Percentiles rank a stretch among this genome's conserved stretches.
Evolutionary conservation across 2,329 filamentous ascomycete genomes (phyloP).

Genomic region (Cryphonectria parasitica): DNA sequence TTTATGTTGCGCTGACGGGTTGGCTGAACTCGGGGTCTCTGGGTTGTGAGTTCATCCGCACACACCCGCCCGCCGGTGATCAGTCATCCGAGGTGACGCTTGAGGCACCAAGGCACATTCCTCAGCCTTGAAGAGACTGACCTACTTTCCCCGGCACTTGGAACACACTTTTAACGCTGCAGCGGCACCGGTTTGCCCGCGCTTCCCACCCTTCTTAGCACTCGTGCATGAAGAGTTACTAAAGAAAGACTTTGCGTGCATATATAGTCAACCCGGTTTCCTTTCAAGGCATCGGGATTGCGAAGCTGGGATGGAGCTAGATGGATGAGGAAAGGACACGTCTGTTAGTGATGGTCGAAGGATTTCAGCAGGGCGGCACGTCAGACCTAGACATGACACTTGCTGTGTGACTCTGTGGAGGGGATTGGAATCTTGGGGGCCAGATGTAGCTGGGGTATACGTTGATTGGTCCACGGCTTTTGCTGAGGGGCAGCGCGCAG

Average conservation of each 20-base stretch:
- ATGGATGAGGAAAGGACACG: background rate
- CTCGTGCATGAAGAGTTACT: background rate
- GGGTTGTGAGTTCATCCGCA: background rate
- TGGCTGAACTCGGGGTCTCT: background rate
- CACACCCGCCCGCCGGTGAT: background rate
- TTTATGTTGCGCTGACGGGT: background rate
- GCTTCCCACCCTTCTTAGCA: background rate
- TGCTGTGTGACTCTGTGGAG: background rate
- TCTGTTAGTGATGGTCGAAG: background rate
- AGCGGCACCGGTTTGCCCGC: background rate
- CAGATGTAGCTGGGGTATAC: background rate
- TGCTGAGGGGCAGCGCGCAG: background rate
- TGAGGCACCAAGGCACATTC: background rate
- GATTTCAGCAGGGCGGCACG: background rate
- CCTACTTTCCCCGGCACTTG: background rate
- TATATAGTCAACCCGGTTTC: background rate
- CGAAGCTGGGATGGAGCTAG: background rate
- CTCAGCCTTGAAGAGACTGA: background rate
- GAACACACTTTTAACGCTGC: background rate
- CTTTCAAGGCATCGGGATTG: background rate
- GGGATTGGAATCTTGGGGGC: background rate
- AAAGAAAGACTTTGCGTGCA: background rate
- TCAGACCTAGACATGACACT: background rate
- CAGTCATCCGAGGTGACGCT: background rate
- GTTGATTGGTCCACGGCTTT: background rate